These are phyloP conservation scores for Apiospora sp. DNA, from an alignment of 2,329 filamentous ascomycete species.

Conservation along the genomic window DNA sequence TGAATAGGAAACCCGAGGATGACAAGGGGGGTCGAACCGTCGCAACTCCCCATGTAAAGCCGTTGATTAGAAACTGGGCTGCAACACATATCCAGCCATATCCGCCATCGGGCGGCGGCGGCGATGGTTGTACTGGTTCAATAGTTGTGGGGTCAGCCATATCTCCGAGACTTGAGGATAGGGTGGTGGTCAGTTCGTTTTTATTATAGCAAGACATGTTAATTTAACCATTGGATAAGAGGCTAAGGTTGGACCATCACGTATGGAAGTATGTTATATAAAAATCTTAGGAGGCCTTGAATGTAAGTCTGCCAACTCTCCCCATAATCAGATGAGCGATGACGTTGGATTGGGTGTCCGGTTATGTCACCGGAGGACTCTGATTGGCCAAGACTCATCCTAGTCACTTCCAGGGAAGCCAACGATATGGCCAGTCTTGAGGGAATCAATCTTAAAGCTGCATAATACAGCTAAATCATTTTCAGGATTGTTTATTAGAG, in stretches of 20 bases:
- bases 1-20: background rate
- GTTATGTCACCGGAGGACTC: background rate
- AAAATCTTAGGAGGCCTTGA: too few species aligned
- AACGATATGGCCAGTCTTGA: too few species aligned
- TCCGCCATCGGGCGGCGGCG: constrained; percentile 61
- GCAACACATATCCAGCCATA: constrained; percentile 58
- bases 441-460: too few species aligned
- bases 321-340: background rate
- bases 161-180: background rate
- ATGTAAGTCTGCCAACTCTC: background rate
- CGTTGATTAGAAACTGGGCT: constrained; percentile 46
- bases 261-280: background rate
- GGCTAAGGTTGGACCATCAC: background rate
- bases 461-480: too few species aligned
- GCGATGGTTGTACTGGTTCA: background rate
- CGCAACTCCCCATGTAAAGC: constrained; percentile 51
- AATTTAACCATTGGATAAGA: background rate
- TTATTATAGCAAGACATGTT: background rate
- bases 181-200: background rate
- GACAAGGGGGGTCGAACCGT: constrained; percentile 36
- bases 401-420: too few species aligned
- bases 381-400: background rate
- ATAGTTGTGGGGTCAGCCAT: background rate
- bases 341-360: background rate
- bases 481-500: too few species aligned